Base-by-base conservation (phyloP, 2,329 filamentous ascomycete genomes). In the Fusarium setosum region DNA sequence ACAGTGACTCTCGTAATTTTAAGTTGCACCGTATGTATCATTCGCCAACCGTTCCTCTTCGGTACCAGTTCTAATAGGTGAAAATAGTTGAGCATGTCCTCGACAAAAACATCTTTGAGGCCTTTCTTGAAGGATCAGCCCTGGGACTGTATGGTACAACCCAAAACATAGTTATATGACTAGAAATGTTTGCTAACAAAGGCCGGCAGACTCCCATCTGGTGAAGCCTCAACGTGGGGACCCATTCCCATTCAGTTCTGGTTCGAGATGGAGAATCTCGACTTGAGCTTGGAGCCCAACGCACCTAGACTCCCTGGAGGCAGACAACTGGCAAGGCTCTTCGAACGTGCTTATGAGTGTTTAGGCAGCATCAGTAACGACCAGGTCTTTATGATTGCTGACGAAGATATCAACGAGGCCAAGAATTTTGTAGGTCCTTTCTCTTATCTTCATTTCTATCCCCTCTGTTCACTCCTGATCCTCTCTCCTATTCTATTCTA, bases 51-150 rank as follows among this genome's bases (percentile, higher is more conserved):
- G 23, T 47, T 26, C 38, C 32, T 45, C 41, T 26, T 35, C 31
- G 11, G 18, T 15, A 26, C 24, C n/a, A 20, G 17, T 21, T 40
- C 42, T 56, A 41, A 49, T n/a, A 32, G 26, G 9, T 49, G 11
- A 6, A 29, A 56, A n/a, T 23, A 56, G 52, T 45, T 17, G 44
- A 56, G 52, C 52, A 49, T 56, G 20, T 31, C 42, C 1, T 49
- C 13, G 53, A 56, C n/a, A 56, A 49, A 42, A 48, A 34, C 12
- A 29, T 47, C 10, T 29, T 31, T 11, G 13, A 40, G 31, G 17
- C 11, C 18, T 55, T 55, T n/a, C 29, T 47, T 7, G 20, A 6
- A 17, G 29, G 26, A 11, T 17, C 41, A 45, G 32, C 31, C 51
- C 13, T 31, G 15, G 51, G 51, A 47, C 11, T 9, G 41, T 55